phyloP scores from a whole-genome alignment of 225 moss, liverwort and hornwort genomes.

The Rhytidiadelphus loreus region DNA sequence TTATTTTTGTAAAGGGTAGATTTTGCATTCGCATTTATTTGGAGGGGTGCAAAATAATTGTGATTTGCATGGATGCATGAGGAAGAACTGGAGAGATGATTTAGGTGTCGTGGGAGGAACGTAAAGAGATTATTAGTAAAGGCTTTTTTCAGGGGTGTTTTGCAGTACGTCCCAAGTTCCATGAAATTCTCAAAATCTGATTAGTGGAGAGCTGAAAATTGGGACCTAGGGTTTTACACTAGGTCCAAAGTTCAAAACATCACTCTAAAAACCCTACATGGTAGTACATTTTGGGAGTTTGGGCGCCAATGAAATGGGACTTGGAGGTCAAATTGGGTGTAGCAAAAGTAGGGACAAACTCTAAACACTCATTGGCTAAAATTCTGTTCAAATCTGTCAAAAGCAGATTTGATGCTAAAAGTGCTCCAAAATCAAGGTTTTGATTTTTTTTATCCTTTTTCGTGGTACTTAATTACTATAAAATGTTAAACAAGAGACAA shows the following conservation, averaged over 20 bases:
- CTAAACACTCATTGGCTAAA: background rate
- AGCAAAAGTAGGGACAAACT: accelerated
- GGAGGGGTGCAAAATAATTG: background rate
- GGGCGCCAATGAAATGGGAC: accelerated
- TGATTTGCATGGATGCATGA: background rate
- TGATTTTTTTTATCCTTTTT: accelerated
- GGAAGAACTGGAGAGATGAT: background rate
- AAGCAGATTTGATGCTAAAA: background rate
- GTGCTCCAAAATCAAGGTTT: background rate
- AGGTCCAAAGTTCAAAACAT: background rate
- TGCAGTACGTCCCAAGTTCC: accelerated
- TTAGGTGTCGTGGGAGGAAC: too few species aligned
- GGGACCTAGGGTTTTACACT: accelerated
- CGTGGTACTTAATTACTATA: background rate
- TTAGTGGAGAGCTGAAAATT: background rate
- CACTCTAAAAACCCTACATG: too few species aligned
- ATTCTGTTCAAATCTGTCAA: background rate
- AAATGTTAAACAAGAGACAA: background rate
- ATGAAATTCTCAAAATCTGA: background rate
- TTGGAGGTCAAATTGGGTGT: background rate
- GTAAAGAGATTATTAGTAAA: background rate
- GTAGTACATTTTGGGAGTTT: accelerated
- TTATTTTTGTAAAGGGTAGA: too few species aligned
- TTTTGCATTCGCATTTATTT: background rate
- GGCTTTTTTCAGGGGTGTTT: background rate